These are phyloP conservation scores for Populus davidiana DNA, from an alignment of 345 rosid species.

Conservation along the genomic window DNA sequence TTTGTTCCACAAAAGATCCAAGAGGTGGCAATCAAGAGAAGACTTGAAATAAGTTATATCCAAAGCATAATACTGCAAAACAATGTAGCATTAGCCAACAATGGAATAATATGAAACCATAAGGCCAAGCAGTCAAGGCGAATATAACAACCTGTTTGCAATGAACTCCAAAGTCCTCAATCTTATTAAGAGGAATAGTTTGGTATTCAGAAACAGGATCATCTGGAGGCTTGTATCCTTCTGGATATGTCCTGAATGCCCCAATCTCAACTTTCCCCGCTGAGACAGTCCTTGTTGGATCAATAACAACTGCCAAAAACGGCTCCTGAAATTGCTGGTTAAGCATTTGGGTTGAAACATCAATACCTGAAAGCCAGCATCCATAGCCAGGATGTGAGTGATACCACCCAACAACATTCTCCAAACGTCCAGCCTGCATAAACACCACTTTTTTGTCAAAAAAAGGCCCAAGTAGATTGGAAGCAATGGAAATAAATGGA, in stretches of 20 bases:
- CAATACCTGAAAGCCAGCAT: conserved; percentile 99
- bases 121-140: not conserved
- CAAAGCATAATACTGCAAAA: conserved; percentile 79
- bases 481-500: not conserved
- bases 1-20: conserved; percentile 97
- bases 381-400: conserved; percentile 99
- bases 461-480: not conserved
- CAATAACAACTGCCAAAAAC: conserved; percentile 93
- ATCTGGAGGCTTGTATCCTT: conserved; percentile 79
- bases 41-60: conserved; percentile 98
- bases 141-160: conserved; percentile 75
- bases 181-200: conserved; percentile 91
- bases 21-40: conserved; percentile 87
- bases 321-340: conserved; percentile 98
- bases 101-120: not conserved
- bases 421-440: conserved; percentile 84
- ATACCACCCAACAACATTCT: conserved; percentile 93
- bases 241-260: conserved; percentile 96
- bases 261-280: conserved; percentile 99
- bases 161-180: conserved; percentile 89
- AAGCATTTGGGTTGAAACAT: conserved; percentile 96
- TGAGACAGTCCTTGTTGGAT: conserved; percentile 98
- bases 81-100: conserved; percentile 14
- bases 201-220: conserved; percentile 89
- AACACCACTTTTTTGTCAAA: not conserved